Conservation (phyloP, 2,329 filamentous ascomycete species). For the Colletotrichum tropicicola region DNA sequence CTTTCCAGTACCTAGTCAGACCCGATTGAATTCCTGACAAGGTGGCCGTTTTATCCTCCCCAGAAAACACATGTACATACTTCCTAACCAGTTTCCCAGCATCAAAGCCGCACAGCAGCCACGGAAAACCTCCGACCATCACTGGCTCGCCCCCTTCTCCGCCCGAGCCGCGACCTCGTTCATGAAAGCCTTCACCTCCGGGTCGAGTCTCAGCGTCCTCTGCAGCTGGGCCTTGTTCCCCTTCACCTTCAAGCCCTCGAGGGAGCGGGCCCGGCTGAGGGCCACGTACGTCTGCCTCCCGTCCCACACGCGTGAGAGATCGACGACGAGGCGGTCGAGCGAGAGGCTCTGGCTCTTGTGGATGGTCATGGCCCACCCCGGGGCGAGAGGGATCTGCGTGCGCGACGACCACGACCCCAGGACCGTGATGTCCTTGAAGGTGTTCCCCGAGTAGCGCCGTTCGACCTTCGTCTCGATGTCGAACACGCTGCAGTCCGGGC, state of each 20-base stretch:
- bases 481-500: neutral
- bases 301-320: neutral
- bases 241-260: neutral
- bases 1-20: no score
- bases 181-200: neutral
- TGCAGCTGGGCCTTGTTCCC: neutral
- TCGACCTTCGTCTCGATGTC: neutral
- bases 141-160: neutral
- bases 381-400: neutral
- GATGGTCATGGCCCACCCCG: constrained; percentile 5
- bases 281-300: neutral
- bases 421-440: neutral
- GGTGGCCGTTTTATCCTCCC: no score
- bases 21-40: no score
- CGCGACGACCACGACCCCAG: neutral
- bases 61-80: no score
- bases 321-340: neutral
- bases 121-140: neutral
- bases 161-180: neutral
- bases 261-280: neutral
- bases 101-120: neutral
- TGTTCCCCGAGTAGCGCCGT: neutral
- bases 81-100: neutral
- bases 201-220: neutral
- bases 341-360: constrained; percentile 7